Base-by-base conservation (phyloP, 2,329 filamentous ascomycete species). In the Eutypella sp. region DNA sequence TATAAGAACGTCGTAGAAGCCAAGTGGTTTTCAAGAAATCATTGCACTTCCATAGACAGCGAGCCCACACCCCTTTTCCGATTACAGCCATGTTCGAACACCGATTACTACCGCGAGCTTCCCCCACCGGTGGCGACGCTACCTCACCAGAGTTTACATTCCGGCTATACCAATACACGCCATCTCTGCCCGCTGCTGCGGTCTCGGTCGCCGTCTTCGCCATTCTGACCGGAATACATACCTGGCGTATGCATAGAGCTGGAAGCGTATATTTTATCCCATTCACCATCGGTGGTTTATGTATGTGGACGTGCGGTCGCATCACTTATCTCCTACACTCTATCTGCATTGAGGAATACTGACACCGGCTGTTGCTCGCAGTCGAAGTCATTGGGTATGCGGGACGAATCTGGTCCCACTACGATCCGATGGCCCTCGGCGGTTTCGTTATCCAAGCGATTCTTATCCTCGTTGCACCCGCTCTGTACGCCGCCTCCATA, bases 401-500 rank as follows among this genome's bases (percentile, higher is more conserved):
- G 23, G 57, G 57, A 5, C 47, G 57, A 3, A 52, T 55, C 15
- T 45, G 47, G 54, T 49, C 50, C 4, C 47, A 51, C 15, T 51
- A 48, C 19, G 42, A 54, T 1, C 41, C 42, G 3, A 11, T 39
- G 1, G 27, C 41, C 0, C 46, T 52, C 9, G 53, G 56, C 1
- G 50, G 47, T 5, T 60, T 51, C 43, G 48, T 58, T 15, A 48
- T 58, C 4, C 56, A 61, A 33, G 51, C 48, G 10, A 47, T 61
- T 3, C 46, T 60, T 0, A 51, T 60, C 4, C 54, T 60, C 37
- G 47, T 56, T 5, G 46, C 54, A 1, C 45, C 47, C 10, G 41
- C 56, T 15, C 40, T 54, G 27, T 61, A 67, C 3, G 64, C 66
- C 13, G 67, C 66, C 5, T 60, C 62, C 2, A 61, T 68, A 34